These are phyloP conservation scores for Tilletia horrida DNA, from an alignment of 1,284 basidiomycete genomes.

Conservation along the genomic window DNA sequence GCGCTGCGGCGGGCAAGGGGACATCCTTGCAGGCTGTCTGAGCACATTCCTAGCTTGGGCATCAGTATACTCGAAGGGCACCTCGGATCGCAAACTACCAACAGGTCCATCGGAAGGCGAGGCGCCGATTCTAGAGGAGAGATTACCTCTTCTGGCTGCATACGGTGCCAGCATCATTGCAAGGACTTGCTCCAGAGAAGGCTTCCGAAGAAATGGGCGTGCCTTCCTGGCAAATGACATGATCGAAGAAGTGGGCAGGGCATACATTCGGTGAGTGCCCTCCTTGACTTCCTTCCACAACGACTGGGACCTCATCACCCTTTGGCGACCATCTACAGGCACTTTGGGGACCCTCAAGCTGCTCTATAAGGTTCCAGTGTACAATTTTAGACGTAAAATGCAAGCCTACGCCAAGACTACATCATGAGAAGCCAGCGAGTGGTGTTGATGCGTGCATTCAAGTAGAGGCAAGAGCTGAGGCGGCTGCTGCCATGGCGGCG, in stretches of 20 bases:
- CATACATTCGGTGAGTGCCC: slow-evolving; percentile 47
- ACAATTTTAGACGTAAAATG: not conserved
- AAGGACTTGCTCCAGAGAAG: slow-evolving; percentile 71
- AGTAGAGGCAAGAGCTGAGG: not conserved
- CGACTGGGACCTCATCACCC: not conserved
- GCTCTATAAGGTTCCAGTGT: slow-evolving; percentile 3
- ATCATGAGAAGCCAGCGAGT: no score
- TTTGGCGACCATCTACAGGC: slow-evolving; percentile 3
- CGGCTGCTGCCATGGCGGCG: slow-evolving; percentile 5
- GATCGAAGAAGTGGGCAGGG: slow-evolving; percentile 55
- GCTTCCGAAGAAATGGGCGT: slow-evolving; percentile 72
- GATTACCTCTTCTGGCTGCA: slow-evolving; percentile 76
- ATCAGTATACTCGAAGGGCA: slow-evolving; percentile 76
- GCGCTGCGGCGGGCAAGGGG: slow-evolving; percentile 91
- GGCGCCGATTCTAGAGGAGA: slow-evolving; percentile 55
- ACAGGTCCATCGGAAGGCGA: slow-evolving; percentile 60
- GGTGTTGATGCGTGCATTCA: not conserved
- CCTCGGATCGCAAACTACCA: slow-evolving; percentile 50
- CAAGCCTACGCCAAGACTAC: no score
- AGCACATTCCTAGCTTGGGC: slow-evolving; percentile 92
- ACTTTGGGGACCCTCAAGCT: slow-evolving; percentile 19
- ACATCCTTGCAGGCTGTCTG: slow-evolving; percentile 80
- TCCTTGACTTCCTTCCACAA: not conserved
- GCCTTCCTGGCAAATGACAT: slow-evolving; percentile 87
- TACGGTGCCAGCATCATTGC: slow-evolving; percentile 85